A percentile compares a stretch with the other conserved stretches of the same genome.
Conservation (phyloP, 768 basidiomycete genomes). For the Termitomyces sp. region DNA sequence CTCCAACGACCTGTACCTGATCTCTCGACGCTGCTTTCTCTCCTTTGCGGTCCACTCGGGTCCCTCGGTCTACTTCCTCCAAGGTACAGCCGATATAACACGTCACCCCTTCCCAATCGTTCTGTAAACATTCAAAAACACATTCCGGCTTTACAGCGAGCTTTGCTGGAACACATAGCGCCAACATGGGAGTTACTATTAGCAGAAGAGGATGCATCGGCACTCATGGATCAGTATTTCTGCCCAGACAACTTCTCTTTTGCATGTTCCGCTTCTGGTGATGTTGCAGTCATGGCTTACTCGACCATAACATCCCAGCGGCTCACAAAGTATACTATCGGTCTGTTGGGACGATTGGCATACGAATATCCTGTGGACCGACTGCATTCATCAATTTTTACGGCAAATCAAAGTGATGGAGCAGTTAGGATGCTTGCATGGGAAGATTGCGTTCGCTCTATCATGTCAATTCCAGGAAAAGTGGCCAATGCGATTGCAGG, state of each 20-base stretch:
- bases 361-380: slow-evolving; percentile 67
- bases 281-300: slow-evolving; percentile 59
- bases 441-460: slow-evolving; percentile 72
- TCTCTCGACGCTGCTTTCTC: slow-evolving; percentile 45
- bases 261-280: slow-evolving; percentile 43
- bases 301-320: slow-evolving; percentile 54
- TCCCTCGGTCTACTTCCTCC: slow-evolving; percentile 57
- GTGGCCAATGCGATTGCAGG: slow-evolving; percentile 67
- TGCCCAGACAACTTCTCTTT: slow-evolving; percentile 61
- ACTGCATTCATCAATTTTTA: slow-evolving; percentile 52
- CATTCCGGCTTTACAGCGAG: slow-evolving; percentile 58
- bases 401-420: slow-evolving; percentile 10
- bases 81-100: slow-evolving; percentile 42
- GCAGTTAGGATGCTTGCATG: slow-evolving; percentile 42
- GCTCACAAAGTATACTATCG: slow-evolving; percentile 45
- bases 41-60: slow-evolving; percentile 59
- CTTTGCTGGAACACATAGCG: slow-evolving; percentile 57
- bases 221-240: slow-evolving; percentile 66
- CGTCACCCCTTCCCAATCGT: slow-evolving; percentile 28
- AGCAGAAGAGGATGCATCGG: slow-evolving; percentile 38
- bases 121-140: slow-evolving; percentile 34
- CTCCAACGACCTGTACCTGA: slow-evolving; percentile 48
- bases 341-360: slow-evolving; percentile 50
- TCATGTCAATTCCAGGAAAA: slow-evolving; percentile 69
- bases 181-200: slow-evolving; percentile 67